Conservation (phyloP, 495 filamentous ascomycete species). For the Penicillium antarcticum region DNA sequence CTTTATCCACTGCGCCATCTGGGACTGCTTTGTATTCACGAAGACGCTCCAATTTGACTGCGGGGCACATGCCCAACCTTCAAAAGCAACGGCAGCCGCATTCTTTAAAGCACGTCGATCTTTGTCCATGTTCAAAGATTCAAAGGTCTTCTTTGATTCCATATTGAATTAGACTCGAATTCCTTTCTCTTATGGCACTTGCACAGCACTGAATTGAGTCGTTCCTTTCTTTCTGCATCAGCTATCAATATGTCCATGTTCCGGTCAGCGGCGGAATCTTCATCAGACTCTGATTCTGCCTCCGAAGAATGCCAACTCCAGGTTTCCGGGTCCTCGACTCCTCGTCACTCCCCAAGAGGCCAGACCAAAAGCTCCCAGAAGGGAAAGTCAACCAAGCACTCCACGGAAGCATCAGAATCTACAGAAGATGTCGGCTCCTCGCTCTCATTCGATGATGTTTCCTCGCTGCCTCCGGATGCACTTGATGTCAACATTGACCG, state of each 20-base stretch:
- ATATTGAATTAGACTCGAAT: neutral
- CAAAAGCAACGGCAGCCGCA: neutral
- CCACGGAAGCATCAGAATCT: constrained; percentile 2
- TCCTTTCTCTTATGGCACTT: neutral
- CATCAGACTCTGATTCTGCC: constrained; percentile 34
- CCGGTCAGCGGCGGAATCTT: constrained; percentile 39
- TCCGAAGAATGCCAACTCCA: constrained; percentile 21
- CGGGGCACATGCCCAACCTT: constrained; percentile 2
- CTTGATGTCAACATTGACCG: constrained; percentile 28
- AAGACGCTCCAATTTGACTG: neutral
- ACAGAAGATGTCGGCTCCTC: constrained; percentile 8
- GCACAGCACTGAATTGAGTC: neutral
- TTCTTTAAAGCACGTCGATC: neutral
- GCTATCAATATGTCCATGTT: constrained; percentile 44
- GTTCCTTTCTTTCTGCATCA: neutral
- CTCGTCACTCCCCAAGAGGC: neutral
- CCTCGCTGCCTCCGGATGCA: constrained; percentile 18
- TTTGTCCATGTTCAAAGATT: neutral
- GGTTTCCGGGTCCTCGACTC: constrained; percentile 4
- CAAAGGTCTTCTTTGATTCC: neutral
- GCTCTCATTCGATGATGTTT: constrained; percentile 20
- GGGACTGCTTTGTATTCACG: neutral
- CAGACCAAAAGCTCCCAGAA: constrained; percentile 2
- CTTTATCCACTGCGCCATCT: neutral
- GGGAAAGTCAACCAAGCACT: constrained; percentile 3